These are phyloP conservation scores for Tylopilus sp. DNA, from an alignment of 1,284 basidiomycete species.

Conservation along the genomic window DNA sequence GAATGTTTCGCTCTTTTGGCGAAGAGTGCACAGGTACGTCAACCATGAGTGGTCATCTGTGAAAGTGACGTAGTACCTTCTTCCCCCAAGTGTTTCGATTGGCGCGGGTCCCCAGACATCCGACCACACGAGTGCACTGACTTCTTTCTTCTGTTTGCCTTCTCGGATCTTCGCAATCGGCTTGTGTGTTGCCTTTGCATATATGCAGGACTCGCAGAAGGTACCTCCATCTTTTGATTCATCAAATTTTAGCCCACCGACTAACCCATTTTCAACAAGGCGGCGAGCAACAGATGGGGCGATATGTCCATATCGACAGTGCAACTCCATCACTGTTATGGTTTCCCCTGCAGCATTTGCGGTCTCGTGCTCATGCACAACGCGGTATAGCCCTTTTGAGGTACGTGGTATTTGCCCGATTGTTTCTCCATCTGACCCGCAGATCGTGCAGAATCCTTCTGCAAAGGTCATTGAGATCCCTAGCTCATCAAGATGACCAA, in stretches of 20 bases:
- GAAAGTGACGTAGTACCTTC: not conserved
- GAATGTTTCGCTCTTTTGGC: slow-evolving; percentile 3
- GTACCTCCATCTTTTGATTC: not conserved
- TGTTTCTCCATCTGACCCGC: slow-evolving; percentile 9
- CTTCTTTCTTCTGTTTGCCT: not conserved
- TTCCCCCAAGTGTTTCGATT: fast-evolving
- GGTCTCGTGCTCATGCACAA: not conserved
- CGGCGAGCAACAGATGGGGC: slow-evolving; percentile 6
- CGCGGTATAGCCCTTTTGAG: not conserved
- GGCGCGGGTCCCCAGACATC: not conserved
- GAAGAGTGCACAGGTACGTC: not conserved
- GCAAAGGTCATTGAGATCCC: slow-evolving; percentile 32
- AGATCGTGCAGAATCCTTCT: slow-evolving; percentile 30
- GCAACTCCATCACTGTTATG: slow-evolving; percentile 33
- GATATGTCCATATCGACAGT: slow-evolving; percentile 37
- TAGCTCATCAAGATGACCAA: slow-evolving; percentile 33
- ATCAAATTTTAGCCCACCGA: not conserved
- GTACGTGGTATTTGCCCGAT: slow-evolving; percentile 22
- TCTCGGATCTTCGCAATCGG: not conserved
- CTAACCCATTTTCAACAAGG: not conserved
- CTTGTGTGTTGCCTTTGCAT: not conserved
- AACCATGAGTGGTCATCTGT: not conserved
- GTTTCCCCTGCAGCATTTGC: slow-evolving; percentile 8
- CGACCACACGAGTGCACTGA: not conserved
- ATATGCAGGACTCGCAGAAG: not conserved